Base-by-base conservation (phyloP, 164 flowering plant genomes). In the Aristolochia californica region DNA sequence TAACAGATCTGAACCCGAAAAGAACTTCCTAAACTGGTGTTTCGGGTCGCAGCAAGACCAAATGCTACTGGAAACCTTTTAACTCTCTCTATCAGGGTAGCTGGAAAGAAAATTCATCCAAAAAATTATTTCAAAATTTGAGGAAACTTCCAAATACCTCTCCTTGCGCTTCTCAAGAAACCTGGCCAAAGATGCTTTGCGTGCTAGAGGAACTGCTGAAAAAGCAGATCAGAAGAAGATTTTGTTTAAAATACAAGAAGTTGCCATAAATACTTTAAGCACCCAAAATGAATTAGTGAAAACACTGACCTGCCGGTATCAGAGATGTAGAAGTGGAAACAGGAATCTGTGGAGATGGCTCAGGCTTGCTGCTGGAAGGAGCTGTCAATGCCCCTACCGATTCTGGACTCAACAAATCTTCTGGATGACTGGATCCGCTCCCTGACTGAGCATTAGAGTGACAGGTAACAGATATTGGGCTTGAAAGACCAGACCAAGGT, bases 121-220 rank as follows among this genome's bases (percentile, higher is more conserved):
- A n/a, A n/a, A n/a, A n/a, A 8, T 38, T 23, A 28, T 13, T n/a
- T 26, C 24, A 24, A 15, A 5, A 13, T 7, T 23, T 26, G 15
- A 1, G 1, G 40, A 5, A 28, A 20, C 22, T 20, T 27, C 21
- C 43, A 68, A 65, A 67, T 52, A 88, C 96, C 96, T 85, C 69
- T 88, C 93, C 77, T 82, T 88, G 77, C 96, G 91, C 71, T 82
- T 88, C 82, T 88, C 96, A 59, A 88, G 63, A 71, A 85, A 88
- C 18, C 90, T 75, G 63, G 93, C 90, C 76, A 88, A 70, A 48
- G 96, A 88, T 47, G 89, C 93, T 76, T 85, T 85, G n/a, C 96
- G 88, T 34, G 81, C 79, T 72, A 83, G 93, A 4, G 96, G 96
- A 30, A 85, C 78, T 25, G 85, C 87, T 69, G 78, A 70, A 52